Conservation (phyloP, 768 basidiomycete species). For the Agaricus subrufescens region DNA sequence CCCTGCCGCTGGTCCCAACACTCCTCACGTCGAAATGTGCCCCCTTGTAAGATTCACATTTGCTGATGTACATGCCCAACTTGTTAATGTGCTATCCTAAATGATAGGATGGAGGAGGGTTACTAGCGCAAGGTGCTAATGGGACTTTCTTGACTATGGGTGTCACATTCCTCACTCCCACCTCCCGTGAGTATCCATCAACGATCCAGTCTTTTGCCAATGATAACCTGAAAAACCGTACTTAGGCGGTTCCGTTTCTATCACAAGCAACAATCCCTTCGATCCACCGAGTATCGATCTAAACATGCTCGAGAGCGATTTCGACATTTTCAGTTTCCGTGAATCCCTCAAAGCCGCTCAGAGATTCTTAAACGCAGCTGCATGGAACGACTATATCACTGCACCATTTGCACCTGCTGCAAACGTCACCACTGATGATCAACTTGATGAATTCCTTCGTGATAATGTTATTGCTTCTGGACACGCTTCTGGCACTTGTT, state of each 20-base stretch:
- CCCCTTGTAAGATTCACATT: slow-evolving; percentile 13
- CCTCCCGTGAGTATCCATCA: slow-evolving; percentile 19
- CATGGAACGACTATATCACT: slow-evolving; percentile 19
- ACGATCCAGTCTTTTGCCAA: neutral
- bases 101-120: slow-evolving; percentile 9
- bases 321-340: slow-evolving; percentile 18
- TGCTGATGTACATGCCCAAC: too few species aligned
- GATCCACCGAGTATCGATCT: slow-evolving; percentile 20
- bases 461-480: slow-evolving; percentile 17
- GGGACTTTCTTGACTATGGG: slow-evolving; percentile 22
- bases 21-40: slow-evolving; percentile 14
- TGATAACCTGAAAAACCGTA: neutral
- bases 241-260: slow-evolving; percentile 18
- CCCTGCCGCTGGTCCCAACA: slow-evolving; percentile 17
- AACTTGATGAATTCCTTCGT: slow-evolving; percentile 21
- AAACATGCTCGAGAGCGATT: slow-evolving; percentile 15
- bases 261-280: slow-evolving; percentile 19
- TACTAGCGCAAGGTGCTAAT: slow-evolving; percentile 11
- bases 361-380: slow-evolving; percentile 16
- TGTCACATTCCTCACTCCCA: slow-evolving; percentile 23
- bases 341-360: slow-evolving; percentile 16
- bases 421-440: slow-evolving; percentile 17
- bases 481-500: slow-evolving; percentile 27
- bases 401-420: slow-evolving; percentile 12
- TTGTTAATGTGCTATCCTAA: slow-evolving; percentile 1